Evolutionary conservation across 352 stramenopile species (phyloP).

Genomic region (Poterioochromonas sp.): DNA sequence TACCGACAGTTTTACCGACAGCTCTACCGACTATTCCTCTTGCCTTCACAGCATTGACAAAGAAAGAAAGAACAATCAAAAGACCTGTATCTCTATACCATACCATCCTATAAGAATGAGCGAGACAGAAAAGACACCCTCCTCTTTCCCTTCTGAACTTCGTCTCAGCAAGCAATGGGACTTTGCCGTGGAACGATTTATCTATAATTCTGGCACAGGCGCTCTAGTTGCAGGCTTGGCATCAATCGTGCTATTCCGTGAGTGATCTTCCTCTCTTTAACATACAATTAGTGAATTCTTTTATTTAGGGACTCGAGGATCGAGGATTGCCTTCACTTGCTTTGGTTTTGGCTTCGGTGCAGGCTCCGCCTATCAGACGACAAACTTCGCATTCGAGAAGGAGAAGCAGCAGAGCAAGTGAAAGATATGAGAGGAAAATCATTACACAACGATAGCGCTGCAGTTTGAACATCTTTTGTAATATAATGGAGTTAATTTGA

Average conservation of each 20-base stretch:
- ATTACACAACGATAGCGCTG: too few species aligned
- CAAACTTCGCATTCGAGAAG: background rate
- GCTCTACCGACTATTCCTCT: too few species aligned
- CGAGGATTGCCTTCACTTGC: background rate
- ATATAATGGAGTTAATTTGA: too few species aligned
- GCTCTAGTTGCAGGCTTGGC: background rate
- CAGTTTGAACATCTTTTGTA: too few species aligned
- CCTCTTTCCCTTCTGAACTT: slow-evolving; percentile 18
- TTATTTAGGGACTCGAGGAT: background rate
- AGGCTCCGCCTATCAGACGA: background rate
- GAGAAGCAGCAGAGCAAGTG: too few species aligned
- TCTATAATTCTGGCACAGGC: background rate
- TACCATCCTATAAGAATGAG: too few species aligned
- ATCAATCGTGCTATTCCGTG: slow-evolving; percentile 27
- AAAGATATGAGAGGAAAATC: too few species aligned
- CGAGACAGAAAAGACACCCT: background rate
- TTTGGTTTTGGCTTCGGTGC: background rate
- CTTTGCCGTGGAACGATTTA: background rate
- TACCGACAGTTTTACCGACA: too few species aligned
- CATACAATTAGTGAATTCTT: background rate
- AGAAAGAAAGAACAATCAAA: too few species aligned
- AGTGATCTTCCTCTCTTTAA: background rate
- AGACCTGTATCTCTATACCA: too few species aligned
- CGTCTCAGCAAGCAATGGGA: slow-evolving; percentile 7
- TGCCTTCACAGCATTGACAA: too few species aligned